Percentiles rank a stretch among this genome's conserved stretches.
Evolutionary conservation across 148 eudicot species (phyloP).

Genomic region (Cornus florida): DNA sequence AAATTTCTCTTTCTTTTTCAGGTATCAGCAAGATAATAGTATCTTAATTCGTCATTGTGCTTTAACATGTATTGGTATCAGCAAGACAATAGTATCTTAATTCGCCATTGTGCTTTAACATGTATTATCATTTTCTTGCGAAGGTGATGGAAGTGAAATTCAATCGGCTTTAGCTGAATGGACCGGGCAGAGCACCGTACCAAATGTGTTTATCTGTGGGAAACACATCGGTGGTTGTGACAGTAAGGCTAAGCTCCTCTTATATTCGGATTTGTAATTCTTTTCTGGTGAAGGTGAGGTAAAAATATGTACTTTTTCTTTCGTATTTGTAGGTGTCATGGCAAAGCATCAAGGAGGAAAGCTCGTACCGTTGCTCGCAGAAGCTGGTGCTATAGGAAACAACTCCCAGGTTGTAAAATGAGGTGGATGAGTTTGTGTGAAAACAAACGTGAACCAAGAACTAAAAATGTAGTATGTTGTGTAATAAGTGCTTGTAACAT

Average conservation of each 20-base stretch:
- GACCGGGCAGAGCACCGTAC: constrained; percentile 87
- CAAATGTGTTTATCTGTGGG: constrained; percentile 81
- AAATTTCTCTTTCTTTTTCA: neutral
- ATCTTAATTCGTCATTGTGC: neutral
- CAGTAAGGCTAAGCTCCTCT: constrained; percentile 31
- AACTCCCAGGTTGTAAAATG: neutral
- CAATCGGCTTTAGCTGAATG: constrained; percentile 69
- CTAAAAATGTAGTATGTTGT: neutral
- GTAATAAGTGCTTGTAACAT: neutral
- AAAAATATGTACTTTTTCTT: neutral
- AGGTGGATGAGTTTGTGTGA: neutral
- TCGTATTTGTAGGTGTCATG: constrained; percentile 45
- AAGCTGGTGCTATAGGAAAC: constrained; percentile 50
- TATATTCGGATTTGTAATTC: neutral
- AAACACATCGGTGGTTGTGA: constrained; percentile 76
- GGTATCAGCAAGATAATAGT: neutral
- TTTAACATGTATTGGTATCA: neutral
- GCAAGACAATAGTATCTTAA: neutral
- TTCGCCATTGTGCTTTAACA: neutral
- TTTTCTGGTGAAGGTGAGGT: neutral
- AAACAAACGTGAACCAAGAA: neutral
- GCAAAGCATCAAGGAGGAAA: constrained; percentile 50
- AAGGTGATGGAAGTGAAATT: constrained; percentile 70
- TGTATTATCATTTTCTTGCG: neutral
- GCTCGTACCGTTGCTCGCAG: constrained; percentile 64